Base-by-base conservation (phyloP, 73 alveolate genomes). In the Paramecium tetraurelia region DNA sequence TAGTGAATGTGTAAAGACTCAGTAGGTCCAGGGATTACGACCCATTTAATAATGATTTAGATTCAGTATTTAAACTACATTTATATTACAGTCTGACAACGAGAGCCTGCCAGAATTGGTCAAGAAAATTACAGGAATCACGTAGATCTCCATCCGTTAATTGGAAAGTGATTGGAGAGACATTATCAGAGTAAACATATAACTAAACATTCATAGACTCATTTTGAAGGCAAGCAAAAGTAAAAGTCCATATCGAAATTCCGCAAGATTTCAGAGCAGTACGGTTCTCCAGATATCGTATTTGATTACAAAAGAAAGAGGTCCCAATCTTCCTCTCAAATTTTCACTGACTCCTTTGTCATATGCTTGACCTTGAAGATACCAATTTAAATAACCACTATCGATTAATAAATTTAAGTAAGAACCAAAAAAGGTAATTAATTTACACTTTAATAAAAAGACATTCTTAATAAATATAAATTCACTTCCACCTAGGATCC, bases 141-240 rank as follows among this genome's bases (percentile, higher is more conserved):
- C 63, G 0, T 31, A 14, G 18, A 75, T 38, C 8, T 38, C 87
- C 3, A 75, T 38, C 12, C 38, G 35, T 35, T 29, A 41, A 38
- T 75, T 41, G 21, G 90, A 80, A 80, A 80, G 35, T 16, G 46
- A 80, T 80, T 80, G 90, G 90, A 46, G 33, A 22, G 90, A 80
- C 8, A 41, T 80, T 21, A 80, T 80, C 10, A 46, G 24, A 12
- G 90, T 80, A 53, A 53, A n/a, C 21, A 48, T 1, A 20, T 80
- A 41, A 38, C 57, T 80, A 20, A 48, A 75, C 38, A 36, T 75
- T 35, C 4, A 35, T 35, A 75, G 59, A 12, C 63, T n/a, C 31
- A 75, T 38, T 38, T 75, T n/a, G 63, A 33, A 36, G 16, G 27
- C n/a, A 75, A 41, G 11, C 33, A 35, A 38, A 75, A 41, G 46